phyloP scores from a whole-genome alignment of 768 basidiomycete species.

The Kwoniella bestiolae region DNA sequence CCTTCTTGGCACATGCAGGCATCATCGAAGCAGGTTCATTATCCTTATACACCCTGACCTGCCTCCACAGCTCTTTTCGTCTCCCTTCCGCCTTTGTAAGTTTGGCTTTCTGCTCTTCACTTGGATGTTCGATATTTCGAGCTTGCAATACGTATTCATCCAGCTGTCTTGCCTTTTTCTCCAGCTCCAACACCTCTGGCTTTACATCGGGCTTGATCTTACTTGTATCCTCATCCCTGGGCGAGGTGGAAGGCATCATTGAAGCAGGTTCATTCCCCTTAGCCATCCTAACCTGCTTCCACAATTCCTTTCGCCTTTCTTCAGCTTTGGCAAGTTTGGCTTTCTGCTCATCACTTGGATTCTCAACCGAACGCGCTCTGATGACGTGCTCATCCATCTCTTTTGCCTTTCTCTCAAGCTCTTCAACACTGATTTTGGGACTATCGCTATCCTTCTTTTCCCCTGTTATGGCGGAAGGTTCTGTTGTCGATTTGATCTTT shows the following conservation, averaged over 20 bases:
- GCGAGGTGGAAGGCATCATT: background rate
- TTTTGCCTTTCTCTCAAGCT: slow-evolving; percentile 6
- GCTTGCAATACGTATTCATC: slow-evolving; percentile 4
- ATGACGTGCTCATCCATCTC: slow-evolving; percentile 17
- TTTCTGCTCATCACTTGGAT: slow-evolving; percentile 9
- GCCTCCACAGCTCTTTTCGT: slow-evolving; percentile 6
- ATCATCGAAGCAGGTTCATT: background rate
- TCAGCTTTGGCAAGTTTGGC: slow-evolving; percentile 7
- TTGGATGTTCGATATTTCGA: background rate
- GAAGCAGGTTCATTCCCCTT: slow-evolving; percentile 3
- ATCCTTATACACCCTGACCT: background rate
- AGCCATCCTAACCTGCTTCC: slow-evolving; percentile 5
- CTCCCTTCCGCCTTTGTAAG: slow-evolving; percentile 7
- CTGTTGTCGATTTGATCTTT: background rate
- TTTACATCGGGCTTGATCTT: background rate
- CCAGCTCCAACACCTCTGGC: background rate
- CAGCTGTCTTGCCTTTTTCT: slow-evolving; percentile 1
- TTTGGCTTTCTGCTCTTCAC: slow-evolving; percentile 7
- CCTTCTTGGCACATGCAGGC: background rate
- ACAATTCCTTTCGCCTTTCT: slow-evolving; percentile 8
- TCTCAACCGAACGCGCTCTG: background rate
- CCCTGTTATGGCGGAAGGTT: background rate
- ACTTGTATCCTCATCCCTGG: background rate
- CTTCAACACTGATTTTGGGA: background rate
- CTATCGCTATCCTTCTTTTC: background rate